Base-by-base conservation (phyloP, 371 early-diverging fungal genomes). In the Apophysomyces trapeziformis region DNA sequence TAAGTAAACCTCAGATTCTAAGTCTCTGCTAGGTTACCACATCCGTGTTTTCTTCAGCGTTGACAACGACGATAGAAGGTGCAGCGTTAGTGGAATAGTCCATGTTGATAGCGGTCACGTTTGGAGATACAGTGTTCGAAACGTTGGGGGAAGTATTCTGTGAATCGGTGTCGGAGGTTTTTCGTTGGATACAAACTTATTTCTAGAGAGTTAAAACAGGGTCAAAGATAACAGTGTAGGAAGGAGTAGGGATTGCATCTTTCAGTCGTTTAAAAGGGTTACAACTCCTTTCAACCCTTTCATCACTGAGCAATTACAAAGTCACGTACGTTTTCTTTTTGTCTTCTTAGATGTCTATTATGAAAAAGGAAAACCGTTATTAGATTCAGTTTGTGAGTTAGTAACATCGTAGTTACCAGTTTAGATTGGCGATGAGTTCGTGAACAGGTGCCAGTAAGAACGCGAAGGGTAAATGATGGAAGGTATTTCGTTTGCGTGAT, bases 281-380 rank as follows among this genome's bases (percentile, higher is more conserved):
- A 77, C 74, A 62, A 66, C 77, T 68, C 74, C 74, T 70, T 74
- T 77, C 77, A 74, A 77, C 69, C 77, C 75, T 70, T 77, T 77
- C 66, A 74, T 77, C 77, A 77, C 71, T 54, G 57, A 13, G 21
- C 21, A 50, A 21, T 50, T 21, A 26, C 8, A 50, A 50, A 21
- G 54, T 50, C 54, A 50, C 54, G 54, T 50, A 50, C 54, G 54
- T 21, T 50, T 16, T 50, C 7, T 50, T 50, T 50, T 26, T 50
- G 5, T 5, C 21, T 21, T 50, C 21, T 50, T 50, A 5, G 8
- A 18, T 21, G 21, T 2, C 21, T 21, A 21, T 50, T 21, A 21
- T 26, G 21, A 26, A 16, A 21, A 50, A 21, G 16, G 2, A 50
- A 26, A 21, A 32, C 54, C 9, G 16, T 50, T 50, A 26, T 26